These are phyloP conservation scores for Phytophthora cryptogea DNA, from an alignment of 352 stramenopile species.

Conservation along the genomic window DNA sequence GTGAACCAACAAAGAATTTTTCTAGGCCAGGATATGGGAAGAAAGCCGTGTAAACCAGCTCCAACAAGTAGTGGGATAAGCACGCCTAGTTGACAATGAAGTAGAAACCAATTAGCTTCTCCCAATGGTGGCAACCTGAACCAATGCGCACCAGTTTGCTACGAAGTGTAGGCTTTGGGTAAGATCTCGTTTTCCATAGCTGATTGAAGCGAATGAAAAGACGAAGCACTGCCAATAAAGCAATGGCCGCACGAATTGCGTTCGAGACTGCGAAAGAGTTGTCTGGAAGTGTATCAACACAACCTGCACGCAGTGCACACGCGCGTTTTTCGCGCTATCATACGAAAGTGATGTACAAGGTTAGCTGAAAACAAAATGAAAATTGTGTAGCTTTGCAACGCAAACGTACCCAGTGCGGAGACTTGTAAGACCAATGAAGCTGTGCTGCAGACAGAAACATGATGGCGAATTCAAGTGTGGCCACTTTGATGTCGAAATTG, in stretches of 20 bases:
- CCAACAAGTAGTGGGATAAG: constrained; percentile 28
- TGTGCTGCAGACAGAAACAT: constrained; percentile 48
- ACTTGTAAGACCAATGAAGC: constrained; percentile 41
- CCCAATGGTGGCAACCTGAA: not conserved
- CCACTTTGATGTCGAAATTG: constrained; percentile 47
- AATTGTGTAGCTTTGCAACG: not conserved
- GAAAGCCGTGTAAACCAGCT: constrained; percentile 40
- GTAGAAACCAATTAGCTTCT: not conserved
- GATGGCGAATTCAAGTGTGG: constrained; percentile 47
- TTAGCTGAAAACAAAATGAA: not conserved
- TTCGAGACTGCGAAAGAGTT: constrained; percentile 45
- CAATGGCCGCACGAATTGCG: constrained; percentile 31
- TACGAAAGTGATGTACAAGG: not conserved
- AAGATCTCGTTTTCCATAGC: constrained; percentile 25
- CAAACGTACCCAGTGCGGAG: constrained; percentile 40
- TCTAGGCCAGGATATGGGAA: constrained; percentile 67
- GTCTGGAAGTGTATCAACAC: constrained; percentile 41
- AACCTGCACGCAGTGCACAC: constrained; percentile 32
- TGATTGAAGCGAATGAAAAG: constrained; percentile 24
- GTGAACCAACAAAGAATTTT: constrained; percentile 20
- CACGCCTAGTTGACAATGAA: constrained; percentile 7
- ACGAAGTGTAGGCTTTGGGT: not conserved
- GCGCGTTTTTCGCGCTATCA: constrained; percentile 52
- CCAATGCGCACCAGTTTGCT: constrained; percentile 17
- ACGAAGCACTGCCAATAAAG: constrained; percentile 16